Evolutionary conservation across 768 basidiomycete genomes (phyloP).

Genomic region (Heimioporus sp.): DNA sequence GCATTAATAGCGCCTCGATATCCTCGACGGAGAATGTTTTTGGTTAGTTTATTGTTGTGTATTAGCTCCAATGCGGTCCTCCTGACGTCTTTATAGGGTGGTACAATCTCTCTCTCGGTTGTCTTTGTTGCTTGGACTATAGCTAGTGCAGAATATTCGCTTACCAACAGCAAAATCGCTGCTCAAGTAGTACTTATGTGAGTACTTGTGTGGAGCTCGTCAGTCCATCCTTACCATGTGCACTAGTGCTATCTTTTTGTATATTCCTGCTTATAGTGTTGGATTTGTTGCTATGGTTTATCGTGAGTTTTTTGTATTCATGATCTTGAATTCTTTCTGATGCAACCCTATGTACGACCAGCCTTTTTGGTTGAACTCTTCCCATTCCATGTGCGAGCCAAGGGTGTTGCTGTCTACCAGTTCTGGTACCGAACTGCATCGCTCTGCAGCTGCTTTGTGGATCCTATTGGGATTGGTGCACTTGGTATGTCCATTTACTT

Average conservation of each 20-base stretch:
- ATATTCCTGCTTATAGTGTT: constrained; percentile 10
- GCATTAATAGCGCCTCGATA: constrained; percentile 10
- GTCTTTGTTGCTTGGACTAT: constrained; percentile 15
- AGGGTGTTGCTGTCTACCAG: too few species aligned
- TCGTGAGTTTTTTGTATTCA: too few species aligned
- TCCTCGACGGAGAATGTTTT: constrained; percentile 14
- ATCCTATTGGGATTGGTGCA: too few species aligned
- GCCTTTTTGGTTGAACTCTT: too few species aligned
- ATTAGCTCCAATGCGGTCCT: not conserved
- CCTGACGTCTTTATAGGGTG: constrained; percentile 1
- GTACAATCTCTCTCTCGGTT: constrained; percentile 12
- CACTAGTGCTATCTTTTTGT: constrained; percentile 24
- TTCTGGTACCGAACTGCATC: too few species aligned
- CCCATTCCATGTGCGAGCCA: too few species aligned
- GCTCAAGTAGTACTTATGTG: constrained; percentile 10
- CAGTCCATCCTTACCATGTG: not conserved
- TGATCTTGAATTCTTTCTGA: too few species aligned
- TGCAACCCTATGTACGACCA: too few species aligned
- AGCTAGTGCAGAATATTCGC: constrained; percentile 19
- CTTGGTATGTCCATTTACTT: too few species aligned
- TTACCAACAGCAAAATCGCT: constrained; percentile 3
- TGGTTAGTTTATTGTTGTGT: constrained; percentile 26
- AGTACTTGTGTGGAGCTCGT: not conserved
- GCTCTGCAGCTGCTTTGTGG: too few species aligned
- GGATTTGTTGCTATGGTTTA: constrained; percentile 3